Evolutionary conservation across 371 early-diverging fungal genomes (phyloP), one percentile per base, ranked within the genome.

Genomic region (Rhizopus sp.): DNA sequence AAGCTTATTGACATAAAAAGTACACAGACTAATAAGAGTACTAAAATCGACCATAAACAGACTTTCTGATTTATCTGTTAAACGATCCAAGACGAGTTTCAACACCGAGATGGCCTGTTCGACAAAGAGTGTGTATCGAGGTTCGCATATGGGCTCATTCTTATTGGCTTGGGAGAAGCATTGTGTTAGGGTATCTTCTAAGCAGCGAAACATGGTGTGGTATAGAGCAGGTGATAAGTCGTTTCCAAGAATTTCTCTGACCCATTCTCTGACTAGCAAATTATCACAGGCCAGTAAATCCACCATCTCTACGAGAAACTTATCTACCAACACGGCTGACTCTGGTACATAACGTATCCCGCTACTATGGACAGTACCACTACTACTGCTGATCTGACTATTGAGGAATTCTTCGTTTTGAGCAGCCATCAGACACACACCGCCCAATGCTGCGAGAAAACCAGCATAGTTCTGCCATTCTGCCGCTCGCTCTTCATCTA

Each of bases 81-180:
- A 81, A 7, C 92, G 86, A 35, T 95, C 93, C 4, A 91, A 68
- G 0, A 90, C 86, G 33, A 87, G 64, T 58, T 90, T 91, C 53
- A 95, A 80, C 3, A 94, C 90, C 12, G 85, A 86, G 30, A 92
- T 88, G 17, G 88, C 87, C 64, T 91, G 91, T 55, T 93, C 94
- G 15, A 93, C 88, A 78, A 92, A 90, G 56, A 93, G 72, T 6
- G 93, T 91, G 68, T 89, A 89, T 32, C 85, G 82, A 40, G 91
- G 91, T 3, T 80, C 83, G 46, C 84, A 86, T 39, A 74, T 73
- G 16, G 86, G 86, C 48, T 89, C 89, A 17, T 80, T 87, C 29
- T 46, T 46, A 30, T 50, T 53, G n/a, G 76, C 82, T n/a, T 72
- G 56, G 53, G 78, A 83, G 72, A 93, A 88, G 66, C 93, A 91